These are phyloP conservation scores for Endothia cerciana DNA, from an alignment of 2,329 filamentous ascomycete genomes.

Conservation along the genomic window DNA sequence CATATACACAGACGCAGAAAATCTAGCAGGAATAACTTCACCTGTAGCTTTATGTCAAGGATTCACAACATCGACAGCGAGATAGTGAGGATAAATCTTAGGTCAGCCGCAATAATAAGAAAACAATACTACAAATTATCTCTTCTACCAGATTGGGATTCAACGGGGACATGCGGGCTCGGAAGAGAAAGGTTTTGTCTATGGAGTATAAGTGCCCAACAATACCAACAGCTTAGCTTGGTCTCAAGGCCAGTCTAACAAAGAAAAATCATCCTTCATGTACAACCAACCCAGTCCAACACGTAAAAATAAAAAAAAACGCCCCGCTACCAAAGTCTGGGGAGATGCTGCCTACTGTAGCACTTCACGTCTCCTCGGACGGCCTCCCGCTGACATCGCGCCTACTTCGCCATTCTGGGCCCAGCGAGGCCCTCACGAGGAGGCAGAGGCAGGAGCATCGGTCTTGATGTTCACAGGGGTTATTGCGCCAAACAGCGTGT, in stretches of 20 bases:
- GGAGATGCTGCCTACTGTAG: neutral
- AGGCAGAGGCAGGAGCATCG: constrained; percentile 1
- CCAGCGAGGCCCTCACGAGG: neutral
- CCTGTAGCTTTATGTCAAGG: neutral
- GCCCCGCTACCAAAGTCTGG: neutral
- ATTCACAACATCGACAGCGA: neutral
- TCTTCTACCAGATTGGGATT: neutral
- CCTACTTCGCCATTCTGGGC: neutral
- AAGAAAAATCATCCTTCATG: neutral
- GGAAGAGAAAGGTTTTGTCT: neutral
- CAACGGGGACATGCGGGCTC: neutral
- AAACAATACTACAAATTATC: neutral
- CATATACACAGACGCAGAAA: neutral
- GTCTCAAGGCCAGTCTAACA: neutral
- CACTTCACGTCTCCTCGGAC: neutral
- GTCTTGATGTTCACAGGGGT: constrained; percentile 18
- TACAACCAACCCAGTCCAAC: neutral
- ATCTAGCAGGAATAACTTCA: neutral
- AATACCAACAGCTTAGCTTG: neutral
- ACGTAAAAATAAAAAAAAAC: neutral
- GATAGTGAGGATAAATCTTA: neutral
- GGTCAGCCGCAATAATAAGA: too few species aligned
- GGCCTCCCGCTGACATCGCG: neutral
- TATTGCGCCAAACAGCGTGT: neutral
- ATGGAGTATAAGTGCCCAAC: neutral